Conservation (phyloP, 2,329 filamentous ascomycete species). For the Ascochyta pisi region DNA sequence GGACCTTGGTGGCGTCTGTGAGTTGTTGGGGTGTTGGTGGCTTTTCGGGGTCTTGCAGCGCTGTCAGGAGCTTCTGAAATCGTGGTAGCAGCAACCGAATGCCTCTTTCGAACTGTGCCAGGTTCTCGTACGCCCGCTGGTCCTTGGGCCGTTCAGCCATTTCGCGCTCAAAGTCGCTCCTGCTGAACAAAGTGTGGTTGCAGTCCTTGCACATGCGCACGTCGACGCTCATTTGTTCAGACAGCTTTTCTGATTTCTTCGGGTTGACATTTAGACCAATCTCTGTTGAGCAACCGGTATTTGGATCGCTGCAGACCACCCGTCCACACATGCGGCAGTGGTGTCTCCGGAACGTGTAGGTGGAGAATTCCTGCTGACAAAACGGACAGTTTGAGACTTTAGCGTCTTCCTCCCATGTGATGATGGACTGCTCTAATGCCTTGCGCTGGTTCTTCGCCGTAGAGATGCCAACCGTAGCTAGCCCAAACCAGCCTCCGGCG, state of each 20-base stretch:
- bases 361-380: conserved; percentile 93
- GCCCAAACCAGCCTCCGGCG: conserved; percentile 61
- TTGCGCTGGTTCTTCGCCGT: conserved; percentile 74
- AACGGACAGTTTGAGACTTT: conserved; percentile 84
- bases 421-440: conserved; percentile 85
- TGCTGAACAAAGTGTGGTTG: conserved; percentile 72
- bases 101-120: conserved; percentile 85
- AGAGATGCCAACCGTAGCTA: conserved; percentile 50
- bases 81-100: conserved; percentile 81
- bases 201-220: conserved; percentile 94
- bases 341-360: conserved; percentile 90
- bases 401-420: conserved; percentile 93
- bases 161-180: conserved; percentile 78
- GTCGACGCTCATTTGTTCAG: conserved; percentile 72
- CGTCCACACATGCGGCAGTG: conserved; percentile 93
- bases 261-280: conserved; percentile 75
- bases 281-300: conserved; percentile 84
- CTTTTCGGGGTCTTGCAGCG: conserved; percentile 74
- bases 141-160: conserved; percentile 72
- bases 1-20: conserved; percentile 83
- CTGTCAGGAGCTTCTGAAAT: conserved; percentile 78
- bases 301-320: conserved; percentile 88
- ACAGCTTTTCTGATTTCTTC: conserved; percentile 50
- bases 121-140: conserved; percentile 80
- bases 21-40: conserved; percentile 74